Evolutionary conservation across 2,329 filamentous ascomycete species (phyloP).

Genomic region (Aspergillus calidoustus): DNA sequence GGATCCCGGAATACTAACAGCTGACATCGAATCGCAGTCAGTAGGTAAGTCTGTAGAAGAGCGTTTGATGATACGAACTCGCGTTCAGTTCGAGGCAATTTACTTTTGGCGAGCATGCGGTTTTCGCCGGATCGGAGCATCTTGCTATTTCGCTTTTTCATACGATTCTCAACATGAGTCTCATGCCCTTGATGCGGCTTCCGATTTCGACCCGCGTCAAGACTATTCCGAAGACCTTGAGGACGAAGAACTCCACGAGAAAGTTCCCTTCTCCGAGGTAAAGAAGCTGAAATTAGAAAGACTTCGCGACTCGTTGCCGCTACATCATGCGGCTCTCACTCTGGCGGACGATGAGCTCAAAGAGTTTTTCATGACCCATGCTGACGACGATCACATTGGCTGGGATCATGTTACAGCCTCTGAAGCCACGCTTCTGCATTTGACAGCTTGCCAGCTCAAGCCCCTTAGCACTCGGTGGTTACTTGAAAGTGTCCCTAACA

Average conservation of each 20-base stretch:
- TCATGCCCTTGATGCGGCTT: conserved; percentile 16
- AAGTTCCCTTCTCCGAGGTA: conserved; percentile 7
- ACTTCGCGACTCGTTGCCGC: conserved; percentile 19
- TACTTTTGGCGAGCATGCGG: conserved; percentile 31
- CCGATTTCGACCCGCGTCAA: conserved; percentile 22
- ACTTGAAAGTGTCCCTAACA: conserved; percentile 25
- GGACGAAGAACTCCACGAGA: conserved; percentile 18
- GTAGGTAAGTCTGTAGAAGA: conserved; percentile 24
- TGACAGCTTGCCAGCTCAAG: conserved; percentile 30
- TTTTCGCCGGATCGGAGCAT: conserved; percentile 27
- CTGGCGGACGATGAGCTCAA: conserved; percentile 23
- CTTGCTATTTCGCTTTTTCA: conserved; percentile 26
- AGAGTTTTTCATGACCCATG: conserved; percentile 19
- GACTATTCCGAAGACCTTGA: conserved; percentile 21
- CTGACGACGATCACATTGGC: conserved; percentile 16
- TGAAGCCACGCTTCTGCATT: conserved; percentile 34
- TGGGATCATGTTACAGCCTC: conserved; percentile 24
- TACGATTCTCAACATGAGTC: conserved; percentile 24
- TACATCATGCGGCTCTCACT: conserved; percentile 24
- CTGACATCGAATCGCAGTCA: conserved; percentile 21
- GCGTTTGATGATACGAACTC: conserved; percentile 14
- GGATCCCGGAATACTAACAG: conserved; percentile 23
- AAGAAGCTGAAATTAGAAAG: conserved; percentile 19
- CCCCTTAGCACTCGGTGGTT: conserved; percentile 34
- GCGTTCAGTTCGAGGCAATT: conserved; percentile 13